Conservation (phyloP, 2,329 filamentous ascomycete genomes). For the Rugonectria rugulosa region DNA sequence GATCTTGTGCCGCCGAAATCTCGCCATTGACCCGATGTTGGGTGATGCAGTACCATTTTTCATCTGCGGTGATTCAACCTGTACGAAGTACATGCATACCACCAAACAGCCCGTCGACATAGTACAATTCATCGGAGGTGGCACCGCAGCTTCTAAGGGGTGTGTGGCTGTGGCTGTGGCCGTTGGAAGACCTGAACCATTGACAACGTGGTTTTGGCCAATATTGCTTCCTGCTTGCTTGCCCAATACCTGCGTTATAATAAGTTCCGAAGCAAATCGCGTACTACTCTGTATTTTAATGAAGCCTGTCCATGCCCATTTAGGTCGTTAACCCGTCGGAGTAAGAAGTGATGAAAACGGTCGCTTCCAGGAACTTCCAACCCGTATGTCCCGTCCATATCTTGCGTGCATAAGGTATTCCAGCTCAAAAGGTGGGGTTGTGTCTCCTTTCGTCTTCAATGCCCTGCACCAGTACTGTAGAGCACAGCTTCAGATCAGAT, state of each 20-base stretch:
- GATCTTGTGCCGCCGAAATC: constrained; percentile 28
- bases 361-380: neutral
- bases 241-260: constrained; percentile 14
- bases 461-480: constrained; percentile 36
- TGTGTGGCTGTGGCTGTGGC: constrained; percentile 24
- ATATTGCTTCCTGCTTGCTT: no score
- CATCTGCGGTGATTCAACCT: constrained; percentile 28
- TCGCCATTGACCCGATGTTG: constrained; percentile 31
- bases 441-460: constrained; percentile 30
- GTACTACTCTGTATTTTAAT: no score
- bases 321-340: neutral
- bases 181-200: constrained; percentile 27
- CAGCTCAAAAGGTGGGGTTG: constrained; percentile 25
- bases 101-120: constrained; percentile 20
- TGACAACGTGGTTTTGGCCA: constrained; percentile 5
- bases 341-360: neutral
- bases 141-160: constrained; percentile 24
- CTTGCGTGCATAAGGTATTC: no score
- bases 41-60: constrained; percentile 27
- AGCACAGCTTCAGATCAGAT: constrained; percentile 38
- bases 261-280: constrained; percentile 14
- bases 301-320: no score
- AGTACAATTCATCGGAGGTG: constrained; percentile 15
- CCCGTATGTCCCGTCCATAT: no score
- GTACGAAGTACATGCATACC: constrained; percentile 24